These are phyloP conservation scores for Pyracantha coccinea DNA, from an alignment of 331 rosid species.

Conservation along the genomic window DNA sequence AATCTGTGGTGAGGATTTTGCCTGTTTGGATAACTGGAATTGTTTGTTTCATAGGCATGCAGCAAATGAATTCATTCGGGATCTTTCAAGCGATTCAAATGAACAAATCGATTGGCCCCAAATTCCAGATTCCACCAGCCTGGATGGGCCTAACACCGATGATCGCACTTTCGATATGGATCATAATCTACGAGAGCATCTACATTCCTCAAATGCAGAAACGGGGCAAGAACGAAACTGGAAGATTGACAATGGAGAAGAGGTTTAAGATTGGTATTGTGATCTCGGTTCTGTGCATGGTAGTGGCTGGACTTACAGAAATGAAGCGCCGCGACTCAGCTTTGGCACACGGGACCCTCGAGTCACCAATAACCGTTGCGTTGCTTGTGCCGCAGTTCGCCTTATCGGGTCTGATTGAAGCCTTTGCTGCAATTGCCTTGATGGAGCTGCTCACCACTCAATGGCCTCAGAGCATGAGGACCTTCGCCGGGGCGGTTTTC, in stretches of 20 bases:
- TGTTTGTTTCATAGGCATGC: conserved; percentile 37
- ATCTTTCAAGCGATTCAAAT: conserved; percentile 46
- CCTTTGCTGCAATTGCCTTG: conserved; percentile 43
- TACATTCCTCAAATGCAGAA: conserved; percentile 20
- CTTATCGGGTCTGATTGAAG: conserved; percentile 44
- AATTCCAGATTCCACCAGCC: conserved; percentile 51
- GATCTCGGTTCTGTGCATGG: conserved; percentile 34
- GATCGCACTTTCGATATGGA: conserved; percentile 43
- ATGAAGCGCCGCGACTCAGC: conserved; percentile 24
- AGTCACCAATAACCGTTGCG: conserved; percentile 29
- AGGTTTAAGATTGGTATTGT: conserved; percentile 34
- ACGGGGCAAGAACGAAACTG: neutral
- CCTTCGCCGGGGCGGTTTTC: conserved; percentile 50
- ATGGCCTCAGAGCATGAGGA: conserved; percentile 56
- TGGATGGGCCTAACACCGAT: conserved; percentile 46
- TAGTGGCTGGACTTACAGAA: conserved; percentile 32
- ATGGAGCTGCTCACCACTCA: conserved; percentile 47
- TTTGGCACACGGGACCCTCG: conserved; percentile 9
- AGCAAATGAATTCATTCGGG: conserved; percentile 43
- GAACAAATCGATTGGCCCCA: conserved; percentile 29
- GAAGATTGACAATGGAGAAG: conserved; percentile 32
- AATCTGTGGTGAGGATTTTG: conserved; percentile 25
- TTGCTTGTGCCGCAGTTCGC: conserved; percentile 46
- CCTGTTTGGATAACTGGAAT: conserved; percentile 50
- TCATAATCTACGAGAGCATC: conserved; percentile 33